Evolutionary conservation across 805 yeast species (phyloP), one percentile per base, ranked within the genome.

Genomic region (Candida ulmi): DNA sequence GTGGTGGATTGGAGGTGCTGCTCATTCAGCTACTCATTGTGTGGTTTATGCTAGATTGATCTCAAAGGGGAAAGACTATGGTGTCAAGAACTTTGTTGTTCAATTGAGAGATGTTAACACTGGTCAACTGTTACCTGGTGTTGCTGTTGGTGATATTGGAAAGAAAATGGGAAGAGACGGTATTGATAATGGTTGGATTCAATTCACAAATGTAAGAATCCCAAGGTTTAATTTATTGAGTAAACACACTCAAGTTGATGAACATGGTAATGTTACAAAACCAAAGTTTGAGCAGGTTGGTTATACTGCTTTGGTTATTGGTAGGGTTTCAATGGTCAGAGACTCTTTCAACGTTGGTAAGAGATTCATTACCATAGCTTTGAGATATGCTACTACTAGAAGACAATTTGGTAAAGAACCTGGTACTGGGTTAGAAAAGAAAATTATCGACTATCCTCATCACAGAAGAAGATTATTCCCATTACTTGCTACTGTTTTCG

Each of bases 1-100:
- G 61, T 90, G 97, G 96, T 90, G 97, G 97, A 90, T 90, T 54
- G 97, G 97, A 35, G 97, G 97, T 52, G 96, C 96, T 31, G 96
- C 96, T 11, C 95, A 87, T 62, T 81, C 95, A 17, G 87, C 96
- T 6, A 87, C 90, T 23, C 96, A 90, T 65, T 70, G 87, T 18
- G 78, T 81, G n/a, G 83, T 78, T 19, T 90, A 80, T 60, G 96
- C 96, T 5, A 72, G 97, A 44, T 70, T 90, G 45, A 75, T 85
- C 38, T 88, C 87, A 24, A 69, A 81, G 34, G 91, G 85, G 26
- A 76, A 83, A 61, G 97, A 90, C 62, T 80, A 88, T 60, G 97
- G 97, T 35, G 95, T 90, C 40, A 87, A 86, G 65, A 84, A 90
- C 11, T 90, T 90, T 66, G 84, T 90, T 24, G 96, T 90, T 15